phyloP scores from a whole-genome alignment of 164 flowering plant species.

The Dillenia turbinata region DNA sequence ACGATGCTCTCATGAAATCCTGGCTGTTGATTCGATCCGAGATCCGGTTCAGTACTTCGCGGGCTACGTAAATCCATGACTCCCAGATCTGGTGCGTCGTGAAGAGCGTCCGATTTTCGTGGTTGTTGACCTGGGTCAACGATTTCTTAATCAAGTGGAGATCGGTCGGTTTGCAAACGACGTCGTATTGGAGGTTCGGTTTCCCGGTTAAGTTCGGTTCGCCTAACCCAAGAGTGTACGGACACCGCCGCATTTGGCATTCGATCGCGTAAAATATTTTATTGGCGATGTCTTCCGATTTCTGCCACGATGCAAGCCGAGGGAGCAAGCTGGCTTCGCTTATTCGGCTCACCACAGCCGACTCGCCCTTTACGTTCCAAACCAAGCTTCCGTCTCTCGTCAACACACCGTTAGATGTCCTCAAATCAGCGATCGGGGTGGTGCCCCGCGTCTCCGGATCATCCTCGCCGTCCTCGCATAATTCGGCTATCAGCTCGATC shows the following conservation, averaged over 20 bases:
- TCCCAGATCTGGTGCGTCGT: constrained; percentile 69
- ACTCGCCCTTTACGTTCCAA: constrained; percentile 54
- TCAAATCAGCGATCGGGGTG: constrained; percentile 57
- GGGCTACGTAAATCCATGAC: constrained; percentile 52
- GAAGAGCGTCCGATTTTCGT: constrained; percentile 58
- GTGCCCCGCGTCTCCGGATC: constrained; percentile 32
- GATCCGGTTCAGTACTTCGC: constrained; percentile 40
- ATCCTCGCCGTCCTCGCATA: constrained; percentile 52
- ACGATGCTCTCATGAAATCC: constrained; percentile 38
- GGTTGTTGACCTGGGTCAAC: constrained; percentile 35
- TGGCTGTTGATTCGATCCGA: constrained; percentile 24
- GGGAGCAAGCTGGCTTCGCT: constrained; percentile 85
- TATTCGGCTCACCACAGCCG: constrained; percentile 46
- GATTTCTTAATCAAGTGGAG: constrained; percentile 52
- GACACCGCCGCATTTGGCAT: constrained; percentile 61
- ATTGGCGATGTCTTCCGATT: constrained; percentile 55
- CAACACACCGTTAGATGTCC: constrained; percentile 42
- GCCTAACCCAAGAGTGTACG: constrained; percentile 82
- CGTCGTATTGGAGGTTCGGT: constrained; percentile 75
- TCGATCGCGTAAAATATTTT: constrained; percentile 63
- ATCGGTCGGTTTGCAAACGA: constrained; percentile 59
- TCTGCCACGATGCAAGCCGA: constrained; percentile 73
- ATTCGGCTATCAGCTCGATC: constrained; percentile 55
- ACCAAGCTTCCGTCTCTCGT: constrained; percentile 58
- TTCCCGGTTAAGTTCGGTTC: constrained; percentile 81